A percentile compares a stretch with the other conserved stretches of the same genome.
Conservation (phyloP, 768 basidiomycete genomes). For the Podaxis sp. region DNA sequence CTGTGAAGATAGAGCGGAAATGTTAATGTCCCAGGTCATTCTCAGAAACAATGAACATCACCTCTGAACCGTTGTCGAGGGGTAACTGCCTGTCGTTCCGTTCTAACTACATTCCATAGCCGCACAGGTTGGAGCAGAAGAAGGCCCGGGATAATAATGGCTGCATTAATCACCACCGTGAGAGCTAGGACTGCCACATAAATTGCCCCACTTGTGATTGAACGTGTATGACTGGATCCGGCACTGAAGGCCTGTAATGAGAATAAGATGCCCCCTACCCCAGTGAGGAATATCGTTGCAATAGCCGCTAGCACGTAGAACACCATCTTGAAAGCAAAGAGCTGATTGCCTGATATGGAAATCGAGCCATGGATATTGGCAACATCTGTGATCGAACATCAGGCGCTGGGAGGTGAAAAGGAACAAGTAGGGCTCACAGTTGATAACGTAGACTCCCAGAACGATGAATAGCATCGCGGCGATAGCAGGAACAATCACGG, state of each 20-base stretch:
- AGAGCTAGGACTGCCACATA: slow-evolving; percentile 64
- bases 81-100: slow-evolving; percentile 59
- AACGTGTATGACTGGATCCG: slow-evolving; percentile 29
- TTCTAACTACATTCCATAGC: slow-evolving; percentile 51
- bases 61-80: slow-evolving; percentile 78
- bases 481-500: slow-evolving; percentile 63
- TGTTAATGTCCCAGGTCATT: slow-evolving; percentile 5
- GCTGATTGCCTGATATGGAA: slow-evolving; percentile 59
- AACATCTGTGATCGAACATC: slow-evolving; percentile 35
- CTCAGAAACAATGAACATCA: slow-evolving; percentile 26
- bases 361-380: slow-evolving; percentile 50
- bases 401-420: slow-evolving; percentile 5
- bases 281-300: slow-evolving; percentile 56
- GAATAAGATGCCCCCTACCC: slow-evolving; percentile 67
- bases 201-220: slow-evolving; percentile 65
- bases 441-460: slow-evolving; percentile 46
- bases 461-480: slow-evolving; percentile 54
- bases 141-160: slow-evolving; percentile 66
- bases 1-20: slow-evolving; percentile 25
- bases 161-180: slow-evolving; percentile 55
- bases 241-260: slow-evolving; percentile 54
- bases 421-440: slow-evolving; percentile 40
- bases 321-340: slow-evolving; percentile 57
- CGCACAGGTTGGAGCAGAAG: slow-evolving; percentile 69
- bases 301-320: slow-evolving; percentile 55